Evolutionary conservation across 306 rosid genomes (phyloP).

Genomic region (Carpinus fangiana): DNA sequence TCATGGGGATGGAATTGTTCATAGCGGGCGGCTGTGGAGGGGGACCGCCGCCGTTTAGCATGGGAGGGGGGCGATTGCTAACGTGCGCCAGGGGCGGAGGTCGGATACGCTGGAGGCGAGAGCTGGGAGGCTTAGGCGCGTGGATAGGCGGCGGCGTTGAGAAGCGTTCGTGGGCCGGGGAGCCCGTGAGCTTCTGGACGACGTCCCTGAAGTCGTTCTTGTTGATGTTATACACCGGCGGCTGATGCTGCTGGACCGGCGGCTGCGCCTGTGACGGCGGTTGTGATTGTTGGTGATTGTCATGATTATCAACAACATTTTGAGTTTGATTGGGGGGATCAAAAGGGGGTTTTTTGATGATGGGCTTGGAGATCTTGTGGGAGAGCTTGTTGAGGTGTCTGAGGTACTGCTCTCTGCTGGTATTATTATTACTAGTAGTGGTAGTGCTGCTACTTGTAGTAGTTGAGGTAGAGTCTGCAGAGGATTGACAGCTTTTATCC

Average conservation of each 20-base stretch:
- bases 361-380: conserved; percentile 89
- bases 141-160: conserved; percentile 74
- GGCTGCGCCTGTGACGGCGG: conserved; percentile 23
- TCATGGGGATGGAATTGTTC: conserved; percentile 31
- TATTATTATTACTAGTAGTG: conserved; percentile 9
- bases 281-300: conserved; percentile 18
- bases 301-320: conserved; percentile 7
- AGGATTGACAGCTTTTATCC: conserved; percentile 52
- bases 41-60: conserved; percentile 38
- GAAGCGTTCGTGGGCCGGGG: conserved; percentile 89
- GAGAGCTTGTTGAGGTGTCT: conserved; percentile 86
- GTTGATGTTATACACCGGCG: conserved; percentile 96
- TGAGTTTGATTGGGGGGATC: conserved; percentile 34
- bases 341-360: conserved; percentile 43
- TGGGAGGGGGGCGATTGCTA: conserved; percentile 58
- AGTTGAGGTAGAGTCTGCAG: conserved; percentile 35
- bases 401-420: conserved; percentile 57
- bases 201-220: conserved; percentile 93
- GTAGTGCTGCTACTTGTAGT: background rate
- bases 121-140: conserved; percentile 75
- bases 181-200: conserved; percentile 94
- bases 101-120: conserved; percentile 91
- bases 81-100: conserved; percentile 89
- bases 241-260: conserved; percentile 71
- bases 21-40: conserved; percentile 25